phyloP scores from a whole-genome alignment of 2,329 filamentous ascomycete species.

The Microsporum canis region DNA sequence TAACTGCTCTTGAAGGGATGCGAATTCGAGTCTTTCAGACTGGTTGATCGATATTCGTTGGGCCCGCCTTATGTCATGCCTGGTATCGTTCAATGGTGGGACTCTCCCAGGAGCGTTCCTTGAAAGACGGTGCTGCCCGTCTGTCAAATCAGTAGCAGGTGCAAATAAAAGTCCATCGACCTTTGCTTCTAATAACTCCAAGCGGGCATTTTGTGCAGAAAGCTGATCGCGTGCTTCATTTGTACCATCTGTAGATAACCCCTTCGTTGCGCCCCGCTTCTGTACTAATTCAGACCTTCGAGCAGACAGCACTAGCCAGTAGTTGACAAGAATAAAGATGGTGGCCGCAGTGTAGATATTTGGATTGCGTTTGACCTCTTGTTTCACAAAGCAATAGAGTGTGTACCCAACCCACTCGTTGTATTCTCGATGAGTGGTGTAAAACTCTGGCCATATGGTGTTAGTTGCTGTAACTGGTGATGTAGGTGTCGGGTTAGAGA shows the following conservation, averaged over 20 bases:
- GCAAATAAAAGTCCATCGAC: not conserved
- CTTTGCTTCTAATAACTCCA: not conserved
- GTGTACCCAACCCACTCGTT: slow-evolving; percentile 6
- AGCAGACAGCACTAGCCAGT: not conserved
- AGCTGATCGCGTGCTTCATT: not conserved
- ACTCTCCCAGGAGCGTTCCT: not conserved
- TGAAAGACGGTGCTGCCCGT: not conserved
- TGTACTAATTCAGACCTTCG: not conserved
- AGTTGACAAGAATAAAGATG: not conserved
- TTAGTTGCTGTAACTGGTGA: not conserved
- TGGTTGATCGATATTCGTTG: not conserved
- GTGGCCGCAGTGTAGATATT: slow-evolving; percentile 7
- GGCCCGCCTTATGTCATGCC: not conserved
- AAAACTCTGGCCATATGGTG: not conserved
- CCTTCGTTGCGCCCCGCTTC: not conserved
- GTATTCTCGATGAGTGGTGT: slow-evolving; percentile 1
- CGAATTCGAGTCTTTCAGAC: not conserved
- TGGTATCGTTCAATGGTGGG: not conserved
- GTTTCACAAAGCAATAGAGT: not conserved
- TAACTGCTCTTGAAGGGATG: not conserved
- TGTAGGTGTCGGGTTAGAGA: not conserved
- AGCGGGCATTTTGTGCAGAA: not conserved
- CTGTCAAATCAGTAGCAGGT: not conserved
- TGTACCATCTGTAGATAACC: not conserved
- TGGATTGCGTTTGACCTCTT: slow-evolving; percentile 5